A percentile compares a stretch with the other conserved stretches of the same genome.
These are phyloP conservation scores for Kwoniella botswanensis DNA, from an alignment of 768 basidiomycete species.

Conservation along the genomic window DNA sequence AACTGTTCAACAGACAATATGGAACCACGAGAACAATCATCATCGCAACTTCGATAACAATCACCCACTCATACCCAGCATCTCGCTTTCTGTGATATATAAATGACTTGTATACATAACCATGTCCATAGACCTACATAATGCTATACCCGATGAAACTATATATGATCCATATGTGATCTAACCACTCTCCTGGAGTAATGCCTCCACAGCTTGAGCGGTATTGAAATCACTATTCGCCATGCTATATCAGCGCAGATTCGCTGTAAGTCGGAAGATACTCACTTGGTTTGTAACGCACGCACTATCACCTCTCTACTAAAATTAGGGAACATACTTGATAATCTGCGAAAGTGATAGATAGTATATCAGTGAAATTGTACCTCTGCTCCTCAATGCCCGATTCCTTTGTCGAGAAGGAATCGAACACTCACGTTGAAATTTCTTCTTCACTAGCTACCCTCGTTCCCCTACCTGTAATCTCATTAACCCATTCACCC, in stretches of 20 bases:
- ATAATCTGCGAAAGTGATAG: constrained; percentile 60
- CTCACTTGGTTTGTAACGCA: constrained; percentile 81
- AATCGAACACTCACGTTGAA: constrained; percentile 56
- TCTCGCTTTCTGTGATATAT: neutral
- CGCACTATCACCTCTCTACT: constrained; percentile 73
- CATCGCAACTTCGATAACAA: neutral
- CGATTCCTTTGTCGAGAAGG: neutral
- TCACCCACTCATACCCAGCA: constrained; percentile 15
- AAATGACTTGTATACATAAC: constrained; percentile 1
- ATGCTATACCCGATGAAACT: neutral
- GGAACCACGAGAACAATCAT: too few species aligned
- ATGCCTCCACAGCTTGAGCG: constrained; percentile 79
- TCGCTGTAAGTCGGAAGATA: neutral
- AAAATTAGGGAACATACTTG: constrained; percentile 82
- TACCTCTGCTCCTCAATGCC: too few species aligned
- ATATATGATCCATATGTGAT: too few species aligned
- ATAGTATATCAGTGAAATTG: neutral
- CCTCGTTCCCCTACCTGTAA: constrained; percentile 72
- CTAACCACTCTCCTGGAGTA: constrained; percentile 61
- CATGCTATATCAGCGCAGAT: constrained; percentile 3
- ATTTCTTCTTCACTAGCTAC: constrained; percentile 80
- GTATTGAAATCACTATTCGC: constrained; percentile 67
- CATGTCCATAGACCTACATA: neutral
- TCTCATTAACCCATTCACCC: constrained; percentile 62
- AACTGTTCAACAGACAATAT: too few species aligned